These are phyloP conservation scores for Ophiostoma australiae DNA, from an alignment of 2,329 filamentous ascomycete species.

Conservation along the genomic window DNA sequence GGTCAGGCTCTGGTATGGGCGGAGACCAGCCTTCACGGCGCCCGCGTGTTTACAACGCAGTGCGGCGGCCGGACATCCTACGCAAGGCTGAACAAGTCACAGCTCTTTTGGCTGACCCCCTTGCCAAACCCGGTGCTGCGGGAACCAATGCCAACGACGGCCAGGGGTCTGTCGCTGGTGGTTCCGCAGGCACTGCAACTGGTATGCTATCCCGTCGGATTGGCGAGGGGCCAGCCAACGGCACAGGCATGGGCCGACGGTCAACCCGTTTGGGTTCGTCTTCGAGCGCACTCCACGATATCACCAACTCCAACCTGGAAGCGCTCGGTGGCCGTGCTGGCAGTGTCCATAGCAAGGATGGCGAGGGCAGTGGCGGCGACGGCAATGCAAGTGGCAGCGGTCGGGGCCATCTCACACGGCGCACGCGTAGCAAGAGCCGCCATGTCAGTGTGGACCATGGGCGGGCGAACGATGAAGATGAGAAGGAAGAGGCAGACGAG, in stretches of 20 bases:
- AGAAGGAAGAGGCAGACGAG: conserved; percentile 32
- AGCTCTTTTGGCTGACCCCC: conserved; percentile 45
- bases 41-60: conserved; percentile 39
- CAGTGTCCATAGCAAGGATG: conserved; percentile 36
- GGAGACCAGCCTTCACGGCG: conserved; percentile 37
- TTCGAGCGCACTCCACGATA: conserved; percentile 44
- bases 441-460: conserved; percentile 26
- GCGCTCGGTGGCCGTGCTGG: background rate
- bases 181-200: background rate
- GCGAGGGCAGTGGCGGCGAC: conserved; percentile 32
- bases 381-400: conserved; percentile 34
- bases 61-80: conserved; percentile 54
- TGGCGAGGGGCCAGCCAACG: conserved; percentile 15
- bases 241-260: conserved; percentile 23
- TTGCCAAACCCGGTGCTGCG: conserved; percentile 35
- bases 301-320: conserved; percentile 36
- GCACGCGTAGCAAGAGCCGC: conserved; percentile 28
- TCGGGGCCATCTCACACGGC: conserved; percentile 34
- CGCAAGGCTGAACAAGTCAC: conserved; percentile 59
- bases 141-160: conserved; percentile 27
- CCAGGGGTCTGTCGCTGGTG: conserved; percentile 5
- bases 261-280: conserved; percentile 46
- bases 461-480: conserved; percentile 28
- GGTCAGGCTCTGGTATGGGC: conserved; percentile 34
- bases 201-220: conserved; percentile 16